Evolutionary conservation across 1,284 basidiomycete genomes (phyloP).

Genomic region (Phlebopus sp.): DNA sequence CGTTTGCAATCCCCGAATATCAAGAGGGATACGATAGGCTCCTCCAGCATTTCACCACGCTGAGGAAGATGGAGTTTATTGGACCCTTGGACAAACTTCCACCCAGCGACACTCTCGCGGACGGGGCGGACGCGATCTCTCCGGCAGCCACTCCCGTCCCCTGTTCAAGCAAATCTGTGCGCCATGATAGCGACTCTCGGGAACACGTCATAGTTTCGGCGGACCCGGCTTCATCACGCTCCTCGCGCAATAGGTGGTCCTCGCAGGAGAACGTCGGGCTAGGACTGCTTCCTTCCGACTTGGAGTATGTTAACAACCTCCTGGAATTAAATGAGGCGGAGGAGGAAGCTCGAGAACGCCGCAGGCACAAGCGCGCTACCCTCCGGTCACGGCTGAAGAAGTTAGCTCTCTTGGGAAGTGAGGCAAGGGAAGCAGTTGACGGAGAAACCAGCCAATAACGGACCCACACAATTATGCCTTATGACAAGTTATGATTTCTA

Average conservation of each 20-base stretch:
- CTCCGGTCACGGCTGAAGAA: conserved; percentile 8
- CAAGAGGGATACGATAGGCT: conserved; percentile 1
- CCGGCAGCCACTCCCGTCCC: not conserved
- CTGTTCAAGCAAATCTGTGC: too few species aligned
- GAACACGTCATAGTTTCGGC: not conserved
- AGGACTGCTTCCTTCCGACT: not conserved
- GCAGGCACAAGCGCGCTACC: conserved; percentile 2
- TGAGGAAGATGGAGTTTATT: not conserved
- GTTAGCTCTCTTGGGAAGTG: conserved; percentile 8
- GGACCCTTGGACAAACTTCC: conserved; percentile 6
- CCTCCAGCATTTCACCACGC: not conserved
- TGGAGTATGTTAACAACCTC: not conserved
- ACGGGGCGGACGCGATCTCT: not conserved
- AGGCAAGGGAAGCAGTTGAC: conserved; percentile 4
- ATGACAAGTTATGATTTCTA: too few species aligned
- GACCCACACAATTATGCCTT: too few species aligned
- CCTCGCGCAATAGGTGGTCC: not conserved
- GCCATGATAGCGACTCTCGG: too few species aligned
- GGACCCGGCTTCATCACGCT: not conserved
- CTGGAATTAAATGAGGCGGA: conserved; percentile 5
- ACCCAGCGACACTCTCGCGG: not conserved
- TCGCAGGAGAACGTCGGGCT: not conserved
- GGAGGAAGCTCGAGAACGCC: not conserved
- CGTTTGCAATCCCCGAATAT: conserved; percentile 11
- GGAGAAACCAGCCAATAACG: not conserved